Percentiles rank a stretch among this genome's conserved stretches.
phyloP scores from a whole-genome alignment of 495 filamentous ascomycete genomes.

The Xylaria bambusicola region DNA sequence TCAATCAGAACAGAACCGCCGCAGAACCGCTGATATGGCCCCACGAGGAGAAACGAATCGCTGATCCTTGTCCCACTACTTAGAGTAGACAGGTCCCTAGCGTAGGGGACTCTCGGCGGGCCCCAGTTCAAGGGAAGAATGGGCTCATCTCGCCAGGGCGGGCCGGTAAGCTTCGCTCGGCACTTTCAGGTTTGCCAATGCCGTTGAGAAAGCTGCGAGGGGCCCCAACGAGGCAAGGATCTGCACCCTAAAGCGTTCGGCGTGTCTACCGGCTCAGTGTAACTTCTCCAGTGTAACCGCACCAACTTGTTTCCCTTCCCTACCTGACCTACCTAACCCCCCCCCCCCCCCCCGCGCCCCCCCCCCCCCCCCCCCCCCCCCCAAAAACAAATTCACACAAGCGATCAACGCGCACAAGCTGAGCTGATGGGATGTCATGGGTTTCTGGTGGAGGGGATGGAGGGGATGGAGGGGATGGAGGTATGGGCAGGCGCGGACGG shows the following conservation, averaged over 20 bases:
- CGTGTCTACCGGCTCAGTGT: slow-evolving; percentile 21
- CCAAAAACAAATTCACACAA: slow-evolving; percentile 6
- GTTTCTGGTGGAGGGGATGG: not conserved
- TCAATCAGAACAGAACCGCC: not conserved
- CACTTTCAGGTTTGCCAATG: slow-evolving; percentile 21
- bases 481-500: not conserved
- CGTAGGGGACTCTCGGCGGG: slow-evolving; percentile 9
- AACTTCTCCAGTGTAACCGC: too few relatives aligned
- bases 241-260: slow-evolving; percentile 18
- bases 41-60: slow-evolving; percentile 8
- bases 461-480: not conserved
- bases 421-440: slow-evolving; percentile 14
- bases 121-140: slow-evolving; percentile 12
- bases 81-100: too few relatives aligned
- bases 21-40: not conserved
- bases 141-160: slow-evolving; percentile 22
- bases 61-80: slow-evolving; percentile 15
- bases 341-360: too few relatives aligned
- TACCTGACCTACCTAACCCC: too few relatives aligned
- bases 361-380: not conserved
- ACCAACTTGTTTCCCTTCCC: too few relatives aligned
- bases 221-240: slow-evolving; percentile 10
- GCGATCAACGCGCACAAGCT: slow-evolving; percentile 20
- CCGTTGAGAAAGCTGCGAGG: slow-evolving; percentile 17
- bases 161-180: slow-evolving; percentile 19